phyloP scores from a whole-genome alignment of 2,329 filamentous ascomycete genomes.

The Escovopsis weberi region DNA sequence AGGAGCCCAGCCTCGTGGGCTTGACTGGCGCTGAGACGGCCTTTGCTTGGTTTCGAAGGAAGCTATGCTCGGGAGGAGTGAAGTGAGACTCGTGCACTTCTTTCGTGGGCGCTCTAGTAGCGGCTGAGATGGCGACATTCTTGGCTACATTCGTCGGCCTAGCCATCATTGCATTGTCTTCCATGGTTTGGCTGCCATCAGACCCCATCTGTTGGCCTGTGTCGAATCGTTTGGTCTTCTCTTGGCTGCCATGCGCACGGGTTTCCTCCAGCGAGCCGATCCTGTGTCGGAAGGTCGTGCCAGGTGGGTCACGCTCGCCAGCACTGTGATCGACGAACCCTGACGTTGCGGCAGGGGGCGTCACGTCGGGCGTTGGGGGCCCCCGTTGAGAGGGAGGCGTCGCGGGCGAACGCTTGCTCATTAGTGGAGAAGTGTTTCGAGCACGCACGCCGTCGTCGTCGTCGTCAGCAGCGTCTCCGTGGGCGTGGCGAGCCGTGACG shows the following conservation, averaged over 20 bases:
- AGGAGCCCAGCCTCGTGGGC: constrained; percentile 20
- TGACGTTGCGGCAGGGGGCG: constrained; percentile 42
- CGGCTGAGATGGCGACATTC: constrained; percentile 12
- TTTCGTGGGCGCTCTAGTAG: constrained; percentile 32
- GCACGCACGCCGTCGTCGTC: constrained; percentile 8
- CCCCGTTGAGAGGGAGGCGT: constrained; percentile 53
- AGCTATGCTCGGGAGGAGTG: too few relatives aligned
- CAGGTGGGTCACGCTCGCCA: constrained; percentile 21
- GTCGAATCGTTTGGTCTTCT: constrained; percentile 41
- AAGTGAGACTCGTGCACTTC: constrained; percentile 22
- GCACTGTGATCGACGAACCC: constrained; percentile 8
- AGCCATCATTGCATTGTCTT: constrained; percentile 28
- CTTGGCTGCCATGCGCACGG: constrained; percentile 27
- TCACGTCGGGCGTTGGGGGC: constrained; percentile 62
- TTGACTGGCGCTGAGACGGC: constrained; percentile 17
- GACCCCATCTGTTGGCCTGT: background rate
- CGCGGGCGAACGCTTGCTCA: constrained; percentile 27
- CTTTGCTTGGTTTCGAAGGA: constrained; percentile 1
- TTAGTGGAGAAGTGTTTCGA: constrained; percentile 16
- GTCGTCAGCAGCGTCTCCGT: constrained; percentile 21
- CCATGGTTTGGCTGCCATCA: constrained; percentile 21
- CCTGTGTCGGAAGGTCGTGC: constrained; percentile 26
- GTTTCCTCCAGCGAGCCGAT: constrained; percentile 25
- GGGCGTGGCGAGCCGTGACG: constrained; percentile 26
- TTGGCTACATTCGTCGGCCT: constrained; percentile 37